phyloP scores from a whole-genome alignment of 208 protist genomes.

The Trypanosoma platydactyli region DNA sequence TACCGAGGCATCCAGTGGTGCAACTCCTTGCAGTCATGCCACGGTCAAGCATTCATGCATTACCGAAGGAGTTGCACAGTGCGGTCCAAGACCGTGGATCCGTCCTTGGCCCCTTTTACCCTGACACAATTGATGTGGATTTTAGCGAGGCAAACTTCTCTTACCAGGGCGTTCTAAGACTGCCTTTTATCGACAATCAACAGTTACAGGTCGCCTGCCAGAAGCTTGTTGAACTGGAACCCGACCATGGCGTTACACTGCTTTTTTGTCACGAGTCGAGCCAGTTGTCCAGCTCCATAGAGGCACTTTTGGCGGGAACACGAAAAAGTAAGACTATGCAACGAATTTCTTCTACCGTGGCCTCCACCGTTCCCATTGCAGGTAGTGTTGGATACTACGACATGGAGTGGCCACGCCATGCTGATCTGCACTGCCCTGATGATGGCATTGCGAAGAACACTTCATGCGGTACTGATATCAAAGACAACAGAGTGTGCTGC shows the following conservation, averaged over 20 bases:
- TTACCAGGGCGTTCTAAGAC: constrained; percentile 90
- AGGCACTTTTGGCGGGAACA: constrained; percentile 17
- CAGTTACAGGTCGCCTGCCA: constrained; percentile 54
- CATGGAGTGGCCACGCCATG: constrained; percentile 61
- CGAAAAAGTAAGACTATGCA: constrained; percentile 8
- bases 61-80: constrained; percentile 88
- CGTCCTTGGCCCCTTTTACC: constrained; percentile 98
- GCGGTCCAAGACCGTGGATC: constrained; percentile 92
- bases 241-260: constrained; percentile 72
- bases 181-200: constrained; percentile 86
- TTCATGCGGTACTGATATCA: constrained; percentile 44
- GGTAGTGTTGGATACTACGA: constrained; percentile 61
- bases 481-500: constrained; percentile 57
- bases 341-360: constrained; percentile 41
- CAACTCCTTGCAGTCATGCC: constrained; percentile 98
- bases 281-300: constrained; percentile 11
- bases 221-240: constrained; percentile 68
- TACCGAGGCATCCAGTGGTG: constrained; percentile 96
- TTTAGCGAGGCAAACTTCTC: constrained; percentile 95
- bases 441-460: constrained; percentile 44
- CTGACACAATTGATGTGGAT: constrained; percentile 95
- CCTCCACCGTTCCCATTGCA: constrained; percentile 55
- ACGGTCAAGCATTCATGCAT: constrained; percentile 74
- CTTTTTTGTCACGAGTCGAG: constrained; percentile 71
- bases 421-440: constrained; percentile 71